Evolutionary conservation across 2,329 filamentous ascomycete species (phyloP).

Genomic region (Neurospora crassa): DNA sequence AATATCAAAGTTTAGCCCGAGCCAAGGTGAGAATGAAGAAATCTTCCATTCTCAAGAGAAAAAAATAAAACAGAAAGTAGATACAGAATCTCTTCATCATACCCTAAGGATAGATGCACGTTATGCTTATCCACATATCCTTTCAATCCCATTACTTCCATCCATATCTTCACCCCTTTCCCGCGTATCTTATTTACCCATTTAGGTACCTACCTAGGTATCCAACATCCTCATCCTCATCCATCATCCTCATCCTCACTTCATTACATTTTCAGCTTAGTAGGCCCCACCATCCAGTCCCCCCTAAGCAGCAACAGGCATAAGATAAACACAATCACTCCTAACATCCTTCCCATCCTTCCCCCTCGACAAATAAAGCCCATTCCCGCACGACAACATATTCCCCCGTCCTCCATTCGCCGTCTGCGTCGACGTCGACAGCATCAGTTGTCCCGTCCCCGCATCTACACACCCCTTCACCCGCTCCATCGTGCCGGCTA

Average conservation of each 20-base stretch:
- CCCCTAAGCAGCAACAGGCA: background rate
- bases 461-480: slow-evolving; percentile 6
- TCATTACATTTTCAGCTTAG: background rate
- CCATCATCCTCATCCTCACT: background rate
- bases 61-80: background rate
- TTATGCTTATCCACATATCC: background rate
- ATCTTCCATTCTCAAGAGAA: background rate
- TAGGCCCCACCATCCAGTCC: too few species aligned
- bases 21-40: background rate
- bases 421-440: background rate
- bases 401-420: background rate
- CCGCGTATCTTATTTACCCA: background rate
- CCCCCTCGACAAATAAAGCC: background rate
- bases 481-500: background rate
- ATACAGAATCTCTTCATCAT: background rate
- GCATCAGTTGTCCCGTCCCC: slow-evolving; percentile 25
- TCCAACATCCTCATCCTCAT: background rate
- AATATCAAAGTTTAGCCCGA: background rate
- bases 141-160: background rate
- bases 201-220: too few species aligned
- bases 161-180: background rate
- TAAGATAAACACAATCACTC: background rate
- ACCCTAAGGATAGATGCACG: background rate
- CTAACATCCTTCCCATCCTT: background rate
- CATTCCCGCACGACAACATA: background rate